These are phyloP conservation scores for Dionaea muscipula DNA, from an alignment of 179 eudicot genomes.

Conservation along the genomic window DNA sequence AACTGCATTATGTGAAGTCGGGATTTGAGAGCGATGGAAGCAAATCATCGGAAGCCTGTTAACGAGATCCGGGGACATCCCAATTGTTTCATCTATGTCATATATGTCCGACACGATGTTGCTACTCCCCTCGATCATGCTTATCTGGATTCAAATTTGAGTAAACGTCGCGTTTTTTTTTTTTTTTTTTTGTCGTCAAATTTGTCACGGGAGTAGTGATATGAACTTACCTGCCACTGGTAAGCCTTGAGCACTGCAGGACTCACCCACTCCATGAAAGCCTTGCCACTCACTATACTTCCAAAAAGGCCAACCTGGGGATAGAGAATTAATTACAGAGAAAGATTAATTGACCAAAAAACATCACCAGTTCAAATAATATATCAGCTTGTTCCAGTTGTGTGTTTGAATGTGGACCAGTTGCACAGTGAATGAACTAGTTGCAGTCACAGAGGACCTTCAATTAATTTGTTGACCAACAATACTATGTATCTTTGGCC, in stretches of 20 bases:
- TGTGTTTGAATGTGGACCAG: too few species aligned
- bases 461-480: too few species aligned
- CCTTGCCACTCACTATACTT: slow-evolving; percentile 63
- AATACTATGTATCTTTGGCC: too few species aligned
- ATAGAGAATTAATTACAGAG: not conserved
- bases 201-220: too few species aligned
- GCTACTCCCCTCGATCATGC: slow-evolving; percentile 28
- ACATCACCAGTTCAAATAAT: too few species aligned
- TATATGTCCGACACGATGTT: slow-evolving; percentile 35
- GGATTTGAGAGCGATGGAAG: slow-evolving; percentile 11
- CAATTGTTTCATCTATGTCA: slow-evolving; percentile 33
- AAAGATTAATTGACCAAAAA: too few species aligned
- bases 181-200: too few species aligned
- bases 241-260: slow-evolving; percentile 84
- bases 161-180: too few species aligned
- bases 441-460: too few species aligned
- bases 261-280: slow-evolving; percentile 75
- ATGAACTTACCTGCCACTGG: slow-evolving; percentile 85
- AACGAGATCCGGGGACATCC: slow-evolving; percentile 35
- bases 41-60: slow-evolving; percentile 28
- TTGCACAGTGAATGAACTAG: too few species aligned
- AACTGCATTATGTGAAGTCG: slow-evolving; percentile 2
- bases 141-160: slow-evolving; percentile 33
- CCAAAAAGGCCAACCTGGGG: slow-evolving; percentile 30
- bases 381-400: too few species aligned